Evolutionary conservation across 2,329 filamentous ascomycete species (phyloP), one percentile per base, ranked within the genome.

Genomic region (Clonostachys solani): DNA sequence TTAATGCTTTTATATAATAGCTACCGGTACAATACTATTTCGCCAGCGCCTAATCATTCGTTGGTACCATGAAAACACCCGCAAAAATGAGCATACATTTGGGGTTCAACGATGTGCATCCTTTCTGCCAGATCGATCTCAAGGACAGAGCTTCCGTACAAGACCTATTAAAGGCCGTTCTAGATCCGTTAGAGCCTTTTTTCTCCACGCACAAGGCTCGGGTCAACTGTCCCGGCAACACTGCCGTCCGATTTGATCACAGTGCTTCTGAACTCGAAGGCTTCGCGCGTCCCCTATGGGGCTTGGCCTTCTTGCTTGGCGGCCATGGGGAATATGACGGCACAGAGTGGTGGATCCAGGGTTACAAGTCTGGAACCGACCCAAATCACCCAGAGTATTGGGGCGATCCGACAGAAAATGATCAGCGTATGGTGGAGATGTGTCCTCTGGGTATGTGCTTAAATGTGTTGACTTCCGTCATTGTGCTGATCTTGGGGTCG

Each of bases 391-490:
- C 79, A 0, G 87, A 91, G 64, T 92, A 84, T 58, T 92, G 87
- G 87, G 87, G 87, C 0, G 83, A 80, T 47, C 86, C 88, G 52
- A 76, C 83, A 53, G 86, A 91, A 59, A 83, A 85, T 48, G 88
- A 92, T 59, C 87, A 92, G 70, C 74, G 87, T 23, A 92, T 92
- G 88, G 88, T 92, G 3, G 88, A 92, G 62, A 89, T 90, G 76
- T 91, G 87, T 59, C 87, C 87, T 1, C 74, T 92, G 49, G 88
- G 74, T 73, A 61, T 50, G 59, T 29, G 23, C 8, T 29, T 3
- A 6, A 29, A 10, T 29, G 8, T 29, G 23, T 29, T 29, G 23
- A 9, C 23, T 29, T 29, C 9, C 23, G 23, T 29, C 23, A 4
- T 29, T 29, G 23, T 29, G 9, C 23, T 29, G 23, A 29, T 29